A percentile compares a stretch with the other conserved stretches of the same genome.
Evolutionary conservation across 768 basidiomycete species (phyloP).

Genomic region (Russula emetica): DNA sequence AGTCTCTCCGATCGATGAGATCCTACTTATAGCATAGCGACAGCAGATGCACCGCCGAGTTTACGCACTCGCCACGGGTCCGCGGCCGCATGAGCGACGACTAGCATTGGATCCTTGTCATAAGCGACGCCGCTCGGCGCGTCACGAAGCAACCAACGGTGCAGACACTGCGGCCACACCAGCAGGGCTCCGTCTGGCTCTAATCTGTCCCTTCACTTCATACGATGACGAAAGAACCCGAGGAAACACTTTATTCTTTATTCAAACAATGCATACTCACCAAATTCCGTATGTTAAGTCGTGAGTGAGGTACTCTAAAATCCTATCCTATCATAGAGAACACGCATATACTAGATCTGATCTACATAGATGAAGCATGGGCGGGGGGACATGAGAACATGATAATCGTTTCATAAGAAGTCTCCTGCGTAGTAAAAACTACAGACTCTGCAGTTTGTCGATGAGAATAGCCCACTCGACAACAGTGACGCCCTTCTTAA

Average conservation of each 20-base stretch:
- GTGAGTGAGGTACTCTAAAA: neutral
- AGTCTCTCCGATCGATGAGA: too few species aligned
- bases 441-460: conserved; percentile 51
- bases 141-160: too few species aligned
- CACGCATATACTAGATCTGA: neutral
- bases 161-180: neutral
- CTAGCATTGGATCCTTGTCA: too few species aligned
- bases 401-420: neutral
- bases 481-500: conserved; percentile 63
- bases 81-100: too few species aligned
- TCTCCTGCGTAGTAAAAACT: conserved; percentile 1
- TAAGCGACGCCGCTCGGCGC: too few species aligned
- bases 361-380: conserved; percentile 2
- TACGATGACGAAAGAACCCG: neutral
- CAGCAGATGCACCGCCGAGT: too few species aligned
- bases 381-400: too few species aligned
- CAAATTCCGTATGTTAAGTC: neutral
- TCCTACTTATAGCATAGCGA: neutral
- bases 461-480: conserved; percentile 78
- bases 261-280: neutral
- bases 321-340: neutral
- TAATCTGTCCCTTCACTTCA: neutral
- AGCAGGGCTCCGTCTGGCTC: neutral
- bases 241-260: neutral
- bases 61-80: too few species aligned